Evolutionary conservation across 768 basidiomycete species (phyloP).

Genomic region (Hypholoma fasciculare): DNA sequence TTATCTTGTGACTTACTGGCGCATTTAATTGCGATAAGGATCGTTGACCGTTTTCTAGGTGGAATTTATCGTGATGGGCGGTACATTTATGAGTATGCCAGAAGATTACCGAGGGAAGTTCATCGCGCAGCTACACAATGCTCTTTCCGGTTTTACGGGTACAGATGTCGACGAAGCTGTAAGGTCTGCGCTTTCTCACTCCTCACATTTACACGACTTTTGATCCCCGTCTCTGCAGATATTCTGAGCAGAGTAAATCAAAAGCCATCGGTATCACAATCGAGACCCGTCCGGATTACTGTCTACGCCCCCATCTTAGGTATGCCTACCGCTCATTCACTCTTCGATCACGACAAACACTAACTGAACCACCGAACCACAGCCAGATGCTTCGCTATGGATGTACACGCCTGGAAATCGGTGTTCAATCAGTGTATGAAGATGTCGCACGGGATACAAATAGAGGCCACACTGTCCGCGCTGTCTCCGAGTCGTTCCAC

Average conservation of each 20-base stretch:
- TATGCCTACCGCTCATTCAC: conserved; percentile 20
- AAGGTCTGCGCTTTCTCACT: conserved; percentile 40
- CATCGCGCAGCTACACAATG: conserved; percentile 95
- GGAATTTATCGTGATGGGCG: conserved; percentile 95
- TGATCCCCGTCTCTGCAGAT: conserved; percentile 42
- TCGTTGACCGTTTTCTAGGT: conserved; percentile 43
- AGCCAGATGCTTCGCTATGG: conserved; percentile 99
- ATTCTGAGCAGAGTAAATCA: conserved; percentile 95
- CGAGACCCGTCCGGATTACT: conserved; percentile 98
- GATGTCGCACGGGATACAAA: conserved; percentile 99
- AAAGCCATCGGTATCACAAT: conserved; percentile 99
- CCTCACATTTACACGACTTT: background rate
- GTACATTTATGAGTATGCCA: conserved; percentile 99
- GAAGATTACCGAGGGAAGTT: conserved; percentile 95
- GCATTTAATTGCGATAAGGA: background rate
- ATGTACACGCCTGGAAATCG: conserved; percentile 97
- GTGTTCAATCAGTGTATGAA: conserved; percentile 98
- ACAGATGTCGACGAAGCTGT: conserved; percentile 96
- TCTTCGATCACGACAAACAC: background rate
- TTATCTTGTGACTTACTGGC: background rate
- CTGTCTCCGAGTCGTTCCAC: conserved; percentile 96
- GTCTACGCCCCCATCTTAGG: conserved; percentile 94
- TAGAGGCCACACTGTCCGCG: conserved; percentile 96
- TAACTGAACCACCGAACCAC: background rate
- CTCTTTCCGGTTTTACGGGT: conserved; percentile 92